Base-by-base conservation (phyloP, 1,284 basidiomycete genomes). In the Cystobasidiaceae sp. region DNA sequence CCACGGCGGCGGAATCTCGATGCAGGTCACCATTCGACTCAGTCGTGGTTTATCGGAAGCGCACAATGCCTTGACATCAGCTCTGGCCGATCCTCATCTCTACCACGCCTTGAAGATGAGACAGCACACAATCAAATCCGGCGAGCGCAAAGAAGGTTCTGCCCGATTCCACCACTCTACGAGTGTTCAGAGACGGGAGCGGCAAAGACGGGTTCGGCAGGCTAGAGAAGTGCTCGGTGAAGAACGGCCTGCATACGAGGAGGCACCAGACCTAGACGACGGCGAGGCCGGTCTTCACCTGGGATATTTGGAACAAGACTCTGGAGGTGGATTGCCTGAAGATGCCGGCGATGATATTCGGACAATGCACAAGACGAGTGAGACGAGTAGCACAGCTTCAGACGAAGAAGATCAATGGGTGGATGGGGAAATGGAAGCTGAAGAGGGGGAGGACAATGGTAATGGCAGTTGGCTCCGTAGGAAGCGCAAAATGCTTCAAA, bases 131-230 rank as follows among this genome's bases (percentile, higher is more conserved):
- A 37, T 64, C 6, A 43, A 64, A 23, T 51, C 61, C 4, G 51
- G 52, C 27, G 61, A 64, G 32, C 50, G 61, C n/a, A 55, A 37
- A 49, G 41, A 15, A 37, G 61, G 61, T 17, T 56, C 61, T 5
- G 61, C 61, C 13, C 50, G 61, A 4, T 64, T 55, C 30, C 3
- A 32, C 7, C 44, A 33, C 9, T 51, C 49, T 15, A 44, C 45
- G 37, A 25, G n/a, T 25, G 33, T 5, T 6, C 61, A 56, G 19
- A 64, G 27, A 39, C 27, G 28, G 13, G 43, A 33, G 13, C 39
- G 61, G 13, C 51, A 48, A 27, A 23, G 52, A 4, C 30, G 39
- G 33, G 21, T 64, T 43, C 21, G 19, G 30, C 51, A 44, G 23
- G 61, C 51, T 17, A 54, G 28, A 27, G 32, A 48, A 5, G 43